Conservation (phyloP, 257 asterid species). For the Solanum clarkiae region DNA sequence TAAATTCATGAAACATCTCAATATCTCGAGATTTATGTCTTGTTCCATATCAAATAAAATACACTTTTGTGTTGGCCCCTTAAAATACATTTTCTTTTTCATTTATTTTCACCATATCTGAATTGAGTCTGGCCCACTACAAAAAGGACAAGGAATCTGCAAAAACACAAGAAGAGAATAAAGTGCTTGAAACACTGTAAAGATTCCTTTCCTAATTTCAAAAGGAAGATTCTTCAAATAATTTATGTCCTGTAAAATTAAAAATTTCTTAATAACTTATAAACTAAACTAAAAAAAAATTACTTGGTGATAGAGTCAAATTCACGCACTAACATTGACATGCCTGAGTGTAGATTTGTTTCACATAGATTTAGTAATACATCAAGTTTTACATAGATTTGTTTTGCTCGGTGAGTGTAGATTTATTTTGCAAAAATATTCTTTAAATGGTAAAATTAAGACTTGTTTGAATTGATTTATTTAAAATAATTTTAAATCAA, state of each 20-base stretch:
- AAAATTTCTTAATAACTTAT: no score
- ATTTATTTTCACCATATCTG: neutral
- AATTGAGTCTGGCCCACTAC: neutral
- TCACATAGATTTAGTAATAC: neutral
- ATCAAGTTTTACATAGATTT: neutral
- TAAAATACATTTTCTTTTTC: no score
- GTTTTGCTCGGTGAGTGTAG: neutral
- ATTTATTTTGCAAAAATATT: neutral
- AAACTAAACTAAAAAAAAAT: no score
- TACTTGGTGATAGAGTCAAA: no score
- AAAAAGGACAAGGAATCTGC: neutral
- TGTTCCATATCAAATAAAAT: no score
- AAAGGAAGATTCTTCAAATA: neutral
- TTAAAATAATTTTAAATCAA: no score
- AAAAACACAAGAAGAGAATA: no score
- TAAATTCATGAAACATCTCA: no score
- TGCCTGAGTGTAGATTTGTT: no score
- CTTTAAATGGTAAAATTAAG: neutral
- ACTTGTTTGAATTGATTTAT: neutral
- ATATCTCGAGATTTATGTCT: no score
- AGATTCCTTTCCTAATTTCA: neutral
- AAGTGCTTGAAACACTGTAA: neutral
- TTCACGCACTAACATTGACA: no score
- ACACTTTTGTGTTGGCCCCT: no score
- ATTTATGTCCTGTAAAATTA: neutral